Base-by-base conservation (phyloP, 805 yeast species). In the Ogataea angusta region DNA sequence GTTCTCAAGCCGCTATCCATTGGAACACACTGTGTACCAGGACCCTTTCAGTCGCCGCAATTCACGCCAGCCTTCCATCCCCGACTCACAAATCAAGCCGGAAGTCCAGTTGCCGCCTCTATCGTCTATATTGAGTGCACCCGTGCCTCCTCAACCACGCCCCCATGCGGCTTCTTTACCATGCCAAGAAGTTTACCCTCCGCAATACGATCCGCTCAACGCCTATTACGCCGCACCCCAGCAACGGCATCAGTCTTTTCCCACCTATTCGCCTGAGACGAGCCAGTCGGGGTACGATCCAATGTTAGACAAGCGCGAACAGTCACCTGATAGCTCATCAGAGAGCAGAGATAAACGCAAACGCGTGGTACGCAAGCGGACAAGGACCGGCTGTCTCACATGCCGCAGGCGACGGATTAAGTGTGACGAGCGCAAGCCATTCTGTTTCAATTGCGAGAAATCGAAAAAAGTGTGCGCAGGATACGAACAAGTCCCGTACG, bases 351-450 rank as follows among this genome's bases (percentile, higher is more conserved):
- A 73, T 36, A 73, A 43, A 16, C 43, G 57, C 33, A 57, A 53
- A 26, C 58, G 76, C 34, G 68, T 71, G 46, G 69, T 76, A 45
- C 73, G 79, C 52, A 66, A 82, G 33, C 67, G 90, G 37, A 83
- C 89, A 2, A 68, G 85, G 53, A 82, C 89, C 0, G 91, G 91
- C 2, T 83, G 90, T 57, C 60, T 81, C 41, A 83, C 90, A 1
- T 83, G 90, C 57, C 69, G 89, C 24, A 74, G 78, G 54, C 64
- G 89, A 46, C 66, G 89, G 32, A 80, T 82, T 53, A 82, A 82
- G 63, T 83, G 90, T 60, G 90, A 83, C 60, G 90, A 83, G 63
- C 60, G 80, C 35, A 82, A 78, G 52, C 88, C 89, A 1, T 68
- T 72, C 42, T 83, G 90, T 57, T 68, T 66, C 51, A 82, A 83